These are phyloP conservation scores for Kickxella alabastrina DNA, from an alignment of 192 early-diverging fungal genomes.

Conservation along the genomic window DNA sequence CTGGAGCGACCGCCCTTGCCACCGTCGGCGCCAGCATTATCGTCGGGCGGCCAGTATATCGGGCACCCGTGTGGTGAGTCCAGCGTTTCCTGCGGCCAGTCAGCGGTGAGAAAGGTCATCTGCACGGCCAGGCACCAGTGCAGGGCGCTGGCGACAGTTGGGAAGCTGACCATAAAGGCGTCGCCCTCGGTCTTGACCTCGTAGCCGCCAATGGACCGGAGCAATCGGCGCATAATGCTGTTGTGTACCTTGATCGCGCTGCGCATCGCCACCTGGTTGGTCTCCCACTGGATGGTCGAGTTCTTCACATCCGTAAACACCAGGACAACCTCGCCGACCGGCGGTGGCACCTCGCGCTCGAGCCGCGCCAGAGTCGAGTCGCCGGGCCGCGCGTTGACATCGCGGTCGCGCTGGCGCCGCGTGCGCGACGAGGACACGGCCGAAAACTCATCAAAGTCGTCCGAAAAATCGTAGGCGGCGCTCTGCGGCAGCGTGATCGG, in stretches of 20 bases:
- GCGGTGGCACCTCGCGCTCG: constrained; percentile 77
- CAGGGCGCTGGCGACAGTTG: constrained; percentile 71
- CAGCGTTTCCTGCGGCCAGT: constrained; percentile 86
- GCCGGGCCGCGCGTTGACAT: constrained; percentile 40
- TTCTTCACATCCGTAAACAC: constrained; percentile 95
- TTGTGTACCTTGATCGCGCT: constrained; percentile 85
- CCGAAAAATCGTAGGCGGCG: constrained; percentile 33
- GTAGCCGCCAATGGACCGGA: constrained; percentile 82
- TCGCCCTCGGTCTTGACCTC: constrained; percentile 97
- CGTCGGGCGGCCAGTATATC: constrained; percentile 59
- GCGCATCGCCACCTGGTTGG: constrained; percentile 74
- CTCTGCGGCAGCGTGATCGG: constrained; percentile 9
- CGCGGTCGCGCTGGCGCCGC: constrained; percentile 44
- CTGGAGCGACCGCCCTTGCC: constrained; percentile 9
- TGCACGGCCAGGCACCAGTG: constrained; percentile 89
- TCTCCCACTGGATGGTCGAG: constrained; percentile 92
- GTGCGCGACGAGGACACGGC: constrained; percentile 28
- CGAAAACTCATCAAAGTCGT: constrained; percentile 45
- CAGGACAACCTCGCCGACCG: constrained; percentile 74
- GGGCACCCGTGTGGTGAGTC: constrained; percentile 71
- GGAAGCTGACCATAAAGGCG: constrained; percentile 91
- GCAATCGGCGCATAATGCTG: constrained; percentile 71
- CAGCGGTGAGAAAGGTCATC: constrained; percentile 68
- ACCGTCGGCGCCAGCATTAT: constrained; percentile 13
- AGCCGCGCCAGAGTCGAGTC: constrained; percentile 60